A percentile compares a stretch with the other conserved stretches of the same genome.
These are phyloP conservation scores for Scheffersomyces lignicola DNA, from an alignment of 1,139 yeast genomes.

Conservation along the genomic window DNA sequence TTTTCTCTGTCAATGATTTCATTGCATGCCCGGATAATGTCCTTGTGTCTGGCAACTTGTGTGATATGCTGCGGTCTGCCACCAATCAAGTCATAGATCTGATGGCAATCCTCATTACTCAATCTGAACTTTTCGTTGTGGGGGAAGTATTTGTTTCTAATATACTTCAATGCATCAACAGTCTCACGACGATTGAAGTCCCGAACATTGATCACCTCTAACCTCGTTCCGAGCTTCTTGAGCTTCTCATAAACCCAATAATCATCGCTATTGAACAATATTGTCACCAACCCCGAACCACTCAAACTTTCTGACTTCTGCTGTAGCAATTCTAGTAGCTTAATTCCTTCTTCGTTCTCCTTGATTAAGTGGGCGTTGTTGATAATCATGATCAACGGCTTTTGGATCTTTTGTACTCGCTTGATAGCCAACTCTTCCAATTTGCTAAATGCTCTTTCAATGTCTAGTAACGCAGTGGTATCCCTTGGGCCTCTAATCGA, in stretches of 20 bases:
- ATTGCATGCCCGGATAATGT: slow-evolving; percentile 66
- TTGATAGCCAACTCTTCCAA: slow-evolving; percentile 70
- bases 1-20: slow-evolving; percentile 75
- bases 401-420: slow-evolving; percentile 36
- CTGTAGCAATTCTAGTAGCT: slow-evolving; percentile 73
- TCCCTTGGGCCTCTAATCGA: slow-evolving; percentile 87
- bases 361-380: slow-evolving; percentile 75
- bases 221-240: slow-evolving; percentile 68
- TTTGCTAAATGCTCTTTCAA: slow-evolving; percentile 78
- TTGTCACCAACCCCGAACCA: slow-evolving; percentile 74
- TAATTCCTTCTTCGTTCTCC: slow-evolving; percentile 69
- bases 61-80: slow-evolving; percentile 84
- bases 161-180: slow-evolving; percentile 52
- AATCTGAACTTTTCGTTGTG: slow-evolving; percentile 28
- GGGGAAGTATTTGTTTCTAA: slow-evolving; percentile 49
- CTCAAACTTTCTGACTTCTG: slow-evolving; percentile 81
- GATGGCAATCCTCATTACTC: slow-evolving; percentile 43
- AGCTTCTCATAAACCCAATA: slow-evolving; percentile 85
- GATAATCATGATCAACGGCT: slow-evolving; percentile 68
- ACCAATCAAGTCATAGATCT: slow-evolving; percentile 71
- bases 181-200: slow-evolving; percentile 65
- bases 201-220: slow-evolving; percentile 70
- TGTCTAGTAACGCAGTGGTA: slow-evolving; percentile 77
- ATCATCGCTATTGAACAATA: slow-evolving; percentile 79
- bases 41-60: slow-evolving; percentile 66